Evolutionary conservation across 306 rosid genomes (phyloP).

Genomic region (Cicer chorassanicum): DNA sequence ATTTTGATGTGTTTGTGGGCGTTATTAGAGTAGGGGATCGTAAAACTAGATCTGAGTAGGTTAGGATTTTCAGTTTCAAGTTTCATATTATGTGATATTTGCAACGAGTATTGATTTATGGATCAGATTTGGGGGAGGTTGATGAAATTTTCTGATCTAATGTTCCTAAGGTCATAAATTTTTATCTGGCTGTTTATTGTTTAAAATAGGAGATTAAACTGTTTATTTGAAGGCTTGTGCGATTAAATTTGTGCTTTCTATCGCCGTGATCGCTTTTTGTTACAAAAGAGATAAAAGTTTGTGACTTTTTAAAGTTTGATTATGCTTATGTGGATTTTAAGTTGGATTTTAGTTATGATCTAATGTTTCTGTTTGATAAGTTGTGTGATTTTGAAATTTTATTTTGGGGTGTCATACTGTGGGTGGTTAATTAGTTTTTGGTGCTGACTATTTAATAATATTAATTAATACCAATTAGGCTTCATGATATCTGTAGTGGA

Average conservation of each 20-base stretch:
- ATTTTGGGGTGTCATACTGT: not conserved
- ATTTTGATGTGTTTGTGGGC: too few species aligned
- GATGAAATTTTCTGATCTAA: not conserved
- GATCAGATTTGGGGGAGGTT: not conserved
- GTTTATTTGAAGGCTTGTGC: not conserved
- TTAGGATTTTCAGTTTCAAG: slow-evolving; percentile 14
- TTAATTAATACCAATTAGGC: not conserved
- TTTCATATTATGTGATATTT: not conserved
- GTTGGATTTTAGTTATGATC: not conserved
- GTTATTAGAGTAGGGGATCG: not conserved
- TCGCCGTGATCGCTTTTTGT: too few species aligned
- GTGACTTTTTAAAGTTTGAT: not conserved
- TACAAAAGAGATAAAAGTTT: not conserved
- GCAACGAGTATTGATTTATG: not conserved
- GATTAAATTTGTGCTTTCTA: not conserved
- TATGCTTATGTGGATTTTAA: not conserved
- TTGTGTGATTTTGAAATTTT: slow-evolving; percentile 13
- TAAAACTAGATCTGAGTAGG: not conserved
- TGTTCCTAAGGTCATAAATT: not conserved
- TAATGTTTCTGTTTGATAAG: not conserved
- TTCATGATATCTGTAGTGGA: not conserved
- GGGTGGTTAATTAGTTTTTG: slow-evolving; percentile 1
- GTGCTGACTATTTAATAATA: slow-evolving; percentile 1
- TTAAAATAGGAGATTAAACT: not conserved
- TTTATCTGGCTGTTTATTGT: not conserved